Percentiles rank a stretch among this genome's conserved stretches.
These are phyloP conservation scores for Jackrogersella multiformis DNA, from an alignment of 495 filamentous ascomycete genomes.

Conservation along the genomic window DNA sequence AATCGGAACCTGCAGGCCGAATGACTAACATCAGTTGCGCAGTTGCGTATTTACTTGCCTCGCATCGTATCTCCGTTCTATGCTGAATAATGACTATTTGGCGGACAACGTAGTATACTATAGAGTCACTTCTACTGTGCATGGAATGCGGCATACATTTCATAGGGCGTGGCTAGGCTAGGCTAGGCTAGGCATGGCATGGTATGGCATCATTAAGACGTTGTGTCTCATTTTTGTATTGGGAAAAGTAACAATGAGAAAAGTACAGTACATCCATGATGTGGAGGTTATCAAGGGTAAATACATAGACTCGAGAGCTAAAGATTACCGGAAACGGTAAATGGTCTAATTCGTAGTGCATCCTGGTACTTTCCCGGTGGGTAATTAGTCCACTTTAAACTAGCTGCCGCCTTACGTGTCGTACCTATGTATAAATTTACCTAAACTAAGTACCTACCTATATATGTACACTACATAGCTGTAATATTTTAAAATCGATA, in stretches of 20 bases:
- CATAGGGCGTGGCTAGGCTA: no score
- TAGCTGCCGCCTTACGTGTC: constrained; percentile 29
- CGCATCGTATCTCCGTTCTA: neutral
- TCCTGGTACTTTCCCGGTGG: constrained; percentile 2
- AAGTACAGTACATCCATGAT: constrained; percentile 31
- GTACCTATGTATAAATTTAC: neutral
- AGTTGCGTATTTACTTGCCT: neutral
- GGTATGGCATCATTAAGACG: constrained; percentile 16
- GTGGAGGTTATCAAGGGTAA: neutral
- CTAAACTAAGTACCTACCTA: no score
- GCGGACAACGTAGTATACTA: constrained; percentile 3
- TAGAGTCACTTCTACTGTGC: neutral
- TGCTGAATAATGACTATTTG: constrained; percentile 3
- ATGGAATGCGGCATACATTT: constrained; percentile 1
- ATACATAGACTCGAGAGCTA: constrained; percentile 12
- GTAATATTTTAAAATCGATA: neutral
- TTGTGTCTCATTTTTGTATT: constrained; percentile 22
- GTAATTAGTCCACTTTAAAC: constrained; percentile 33
- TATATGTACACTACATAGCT: neutral
- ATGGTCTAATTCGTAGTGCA: constrained; percentile 4
- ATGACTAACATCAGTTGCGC: constrained; percentile 4
- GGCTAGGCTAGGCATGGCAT: no score
- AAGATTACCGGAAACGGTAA: constrained; percentile 23
- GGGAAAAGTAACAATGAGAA: neutral
- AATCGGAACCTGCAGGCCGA: neutral